Evolutionary conservation across 2,329 filamentous ascomycete genomes (phyloP).

Genomic region (Helotiales sp.): DNA sequence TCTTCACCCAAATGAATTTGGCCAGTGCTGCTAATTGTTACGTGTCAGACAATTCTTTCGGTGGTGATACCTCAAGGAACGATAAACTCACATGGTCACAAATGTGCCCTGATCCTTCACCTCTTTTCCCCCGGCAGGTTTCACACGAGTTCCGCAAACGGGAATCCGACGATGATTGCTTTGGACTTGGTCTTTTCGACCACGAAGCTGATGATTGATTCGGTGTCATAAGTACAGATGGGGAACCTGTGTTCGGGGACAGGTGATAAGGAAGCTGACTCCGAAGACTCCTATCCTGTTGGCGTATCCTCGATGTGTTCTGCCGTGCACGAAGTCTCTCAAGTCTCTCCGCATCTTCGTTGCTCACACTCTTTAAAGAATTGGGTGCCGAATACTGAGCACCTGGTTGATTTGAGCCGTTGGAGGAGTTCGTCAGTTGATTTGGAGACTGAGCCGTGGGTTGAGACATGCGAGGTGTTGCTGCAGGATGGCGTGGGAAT

Average conservation of each 20-base stretch:
- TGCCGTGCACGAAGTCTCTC: neutral
- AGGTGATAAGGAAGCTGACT: too few relatives aligned
- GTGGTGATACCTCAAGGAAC: neutral
- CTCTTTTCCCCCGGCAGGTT: neutral
- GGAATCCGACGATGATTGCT: neutral
- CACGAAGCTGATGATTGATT: neutral
- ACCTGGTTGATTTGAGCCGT: neutral
- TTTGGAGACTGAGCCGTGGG: neutral
- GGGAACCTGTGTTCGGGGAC: too few relatives aligned
- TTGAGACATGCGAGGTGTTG: neutral
- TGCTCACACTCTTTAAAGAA: neutral
- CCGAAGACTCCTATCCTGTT: too few relatives aligned
- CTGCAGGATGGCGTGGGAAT: neutral
- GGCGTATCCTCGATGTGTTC: neutral
- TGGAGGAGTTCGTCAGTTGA: neutral
- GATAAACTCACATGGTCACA: neutral
- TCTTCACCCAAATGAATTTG: too few relatives aligned
- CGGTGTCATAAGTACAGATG: too few relatives aligned
- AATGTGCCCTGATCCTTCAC: neutral
- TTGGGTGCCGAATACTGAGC: too few relatives aligned
- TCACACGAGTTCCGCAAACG: neutral
- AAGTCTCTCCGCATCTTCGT: neutral
- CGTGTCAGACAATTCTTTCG: neutral
- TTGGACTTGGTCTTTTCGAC: neutral
- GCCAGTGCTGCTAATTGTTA: neutral